Evolutionary conservation across 306 rosid species (phyloP), one percentile per base, ranked within the genome.

Genomic region (Quercus parvula): DNA sequence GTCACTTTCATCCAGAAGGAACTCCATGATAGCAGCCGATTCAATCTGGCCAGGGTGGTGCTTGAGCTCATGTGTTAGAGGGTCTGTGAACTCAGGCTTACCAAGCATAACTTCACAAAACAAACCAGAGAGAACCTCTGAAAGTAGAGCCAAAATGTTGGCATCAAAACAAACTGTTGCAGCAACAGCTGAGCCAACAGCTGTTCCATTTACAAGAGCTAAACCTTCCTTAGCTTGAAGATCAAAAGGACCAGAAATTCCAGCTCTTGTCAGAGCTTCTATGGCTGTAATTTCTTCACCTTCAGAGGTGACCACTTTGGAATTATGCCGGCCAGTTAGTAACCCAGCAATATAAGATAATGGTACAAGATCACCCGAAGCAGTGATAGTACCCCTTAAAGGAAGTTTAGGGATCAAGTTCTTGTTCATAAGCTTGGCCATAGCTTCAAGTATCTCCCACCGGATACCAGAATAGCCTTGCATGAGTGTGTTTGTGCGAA

Each of bases 41-140:
- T 84, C 87, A 22, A 84, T 84, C 81, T 84, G 87, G 12, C 87
- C 87, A 27, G 84, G 87, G 56, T 84, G 87, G 67, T 84, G 87
- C 78, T 84, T 80, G 33, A 84, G 84, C 75, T 72, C 64, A 67
- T 84, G 87, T 5, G 87, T 84, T 17, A 84, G 56, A 6, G 81
- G 78, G 77, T 84, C 87, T 18, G 84, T 54, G 63, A 79, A 84
- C 77, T 84, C 87, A 0, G 81, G 72, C 64, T 84, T 84, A 1
- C 87, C 87, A 5, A 51, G 75, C 81, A 84, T 84, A 11, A 68
- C 87, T 72, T 84, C 87, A 11, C 84, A 79, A 7, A 84, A 84
- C 59, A 84, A 35, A 64, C 81, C 84, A 2, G 84, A 84, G 66
- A 84, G 75, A 56, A 79, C 5, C 56, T 75, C 84, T 1, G 87